phyloP scores from a whole-genome alignment of 208 protist genomes.

The Leishmania gerbilli region DNA sequence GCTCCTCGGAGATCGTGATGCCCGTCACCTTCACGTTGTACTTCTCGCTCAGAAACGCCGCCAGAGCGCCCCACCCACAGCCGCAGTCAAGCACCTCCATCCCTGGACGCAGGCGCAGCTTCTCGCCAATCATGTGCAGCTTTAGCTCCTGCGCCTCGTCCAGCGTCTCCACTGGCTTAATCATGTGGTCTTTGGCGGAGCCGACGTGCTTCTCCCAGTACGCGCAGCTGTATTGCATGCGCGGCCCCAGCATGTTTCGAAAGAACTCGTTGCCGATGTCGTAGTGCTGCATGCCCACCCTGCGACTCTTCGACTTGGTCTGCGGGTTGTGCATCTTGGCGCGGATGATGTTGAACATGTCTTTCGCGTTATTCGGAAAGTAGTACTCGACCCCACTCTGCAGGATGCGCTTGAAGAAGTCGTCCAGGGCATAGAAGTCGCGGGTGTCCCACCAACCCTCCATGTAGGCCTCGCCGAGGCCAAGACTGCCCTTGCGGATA shows the following conservation, averaged over 20 bases:
- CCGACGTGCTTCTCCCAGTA: conserved; percentile 53
- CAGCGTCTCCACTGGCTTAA: conserved; percentile 34
- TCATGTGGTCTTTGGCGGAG: conserved; percentile 16
- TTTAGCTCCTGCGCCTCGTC: conserved; percentile 79
- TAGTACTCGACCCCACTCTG: conserved; percentile 53
- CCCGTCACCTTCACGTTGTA: conserved; percentile 68
- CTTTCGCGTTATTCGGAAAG: conserved; percentile 66
- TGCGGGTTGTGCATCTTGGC: conserved; percentile 61
- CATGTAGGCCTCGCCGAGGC: conserved; percentile 60
- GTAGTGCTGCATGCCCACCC: conserved; percentile 74
- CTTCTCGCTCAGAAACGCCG: conserved; percentile 50
- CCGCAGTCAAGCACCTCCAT: conserved; percentile 77
- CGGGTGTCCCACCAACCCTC: conserved; percentile 67
- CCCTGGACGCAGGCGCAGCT: conserved; percentile 64
- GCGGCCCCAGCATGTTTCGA: conserved; percentile 55
- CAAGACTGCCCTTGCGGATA: conserved; percentile 52
- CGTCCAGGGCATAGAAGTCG: conserved; percentile 52
- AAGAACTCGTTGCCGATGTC: conserved; percentile 80
- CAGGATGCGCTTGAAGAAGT: conserved; percentile 48
- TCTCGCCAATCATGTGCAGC: conserved; percentile 75
- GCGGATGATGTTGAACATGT: conserved; percentile 43
- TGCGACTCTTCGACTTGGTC: conserved; percentile 47
- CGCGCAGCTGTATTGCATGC: conserved; percentile 82
- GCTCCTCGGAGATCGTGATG: conserved; percentile 77
- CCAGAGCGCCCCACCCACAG: conserved; percentile 82